Evolutionary conservation across 2,329 filamentous ascomycete genomes (phyloP).

Genomic region (Blastomyces gilchristii): DNA sequence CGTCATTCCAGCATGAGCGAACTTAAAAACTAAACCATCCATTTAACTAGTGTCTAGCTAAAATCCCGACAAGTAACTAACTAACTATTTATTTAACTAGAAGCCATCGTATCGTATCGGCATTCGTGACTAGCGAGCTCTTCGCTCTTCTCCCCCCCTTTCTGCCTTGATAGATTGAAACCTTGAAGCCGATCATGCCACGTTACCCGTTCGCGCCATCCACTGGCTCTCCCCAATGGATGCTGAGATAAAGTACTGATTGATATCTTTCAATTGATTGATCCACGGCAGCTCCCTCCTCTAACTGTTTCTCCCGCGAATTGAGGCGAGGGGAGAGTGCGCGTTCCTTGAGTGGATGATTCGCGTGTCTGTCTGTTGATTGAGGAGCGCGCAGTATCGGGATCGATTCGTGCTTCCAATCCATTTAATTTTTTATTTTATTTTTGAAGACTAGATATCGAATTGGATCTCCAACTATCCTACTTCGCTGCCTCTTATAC

Average conservation of each 20-base stretch:
- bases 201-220: conserved; percentile 7
- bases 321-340: not conserved
- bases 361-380: not conserved
- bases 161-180: not conserved
- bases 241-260: not conserved
- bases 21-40: too few relatives aligned
- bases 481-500: not conserved
- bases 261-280: not conserved
- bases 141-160: not conserved
- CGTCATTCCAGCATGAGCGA: too few relatives aligned
- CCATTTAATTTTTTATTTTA: too few relatives aligned
- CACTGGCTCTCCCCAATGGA: not conserved
- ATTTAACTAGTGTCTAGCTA: too few relatives aligned
- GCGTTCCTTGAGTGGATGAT: not conserved
- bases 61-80: too few relatives aligned
- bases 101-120: not conserved
- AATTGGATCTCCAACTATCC: not conserved
- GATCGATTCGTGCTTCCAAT: not conserved
- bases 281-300: not conserved
- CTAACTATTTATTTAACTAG: too few relatives aligned
- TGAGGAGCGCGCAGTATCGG: not conserved
- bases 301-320: not conserved
- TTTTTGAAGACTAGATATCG: not conserved
- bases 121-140: not conserved
- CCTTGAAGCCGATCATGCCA: conserved; percentile 9